phyloP scores from a whole-genome alignment of 2,329 filamentous ascomycete genomes.

The Coccinonectria pachysandricola region DNA sequence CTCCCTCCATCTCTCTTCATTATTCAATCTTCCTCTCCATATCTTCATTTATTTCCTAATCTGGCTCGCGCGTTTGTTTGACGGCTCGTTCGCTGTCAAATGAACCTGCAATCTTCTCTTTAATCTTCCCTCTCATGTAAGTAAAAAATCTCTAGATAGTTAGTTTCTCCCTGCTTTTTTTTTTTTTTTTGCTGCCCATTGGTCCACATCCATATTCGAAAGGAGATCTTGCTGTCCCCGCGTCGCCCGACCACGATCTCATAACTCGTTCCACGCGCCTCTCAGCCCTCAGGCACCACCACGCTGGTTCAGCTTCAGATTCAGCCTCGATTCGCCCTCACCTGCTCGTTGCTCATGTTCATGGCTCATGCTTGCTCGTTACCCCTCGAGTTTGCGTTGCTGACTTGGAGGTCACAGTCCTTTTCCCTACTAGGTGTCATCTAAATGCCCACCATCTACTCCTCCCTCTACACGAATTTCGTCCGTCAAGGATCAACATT shows the following conservation, averaged over 20 bases:
- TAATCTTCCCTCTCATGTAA: conserved; percentile 53
- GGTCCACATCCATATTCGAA: conserved; percentile 11
- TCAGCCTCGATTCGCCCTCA: too few species aligned
- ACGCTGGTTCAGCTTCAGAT: too few species aligned
- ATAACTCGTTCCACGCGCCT: conserved; percentile 17
- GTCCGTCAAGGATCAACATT: conserved; percentile 83
- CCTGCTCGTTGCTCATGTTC: conserved; percentile 3
- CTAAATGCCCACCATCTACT: conserved; percentile 84
- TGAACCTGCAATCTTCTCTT: conserved; percentile 84
- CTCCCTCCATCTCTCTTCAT: conserved; percentile 10
- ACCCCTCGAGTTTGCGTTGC: conserved; percentile 5
- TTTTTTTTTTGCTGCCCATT: conserved; percentile 7
- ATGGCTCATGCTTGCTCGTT: conserved; percentile 3
- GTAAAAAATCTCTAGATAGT: too few species aligned
- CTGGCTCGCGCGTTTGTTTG: conserved; percentile 77
- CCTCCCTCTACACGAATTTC: conserved; percentile 64
- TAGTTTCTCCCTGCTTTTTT: conserved; percentile 1
- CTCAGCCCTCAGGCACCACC: conserved; percentile 13
- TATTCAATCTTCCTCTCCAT: conserved; percentile 11
- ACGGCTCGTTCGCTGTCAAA: conserved; percentile 80
- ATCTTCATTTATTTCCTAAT: conserved; percentile 14
- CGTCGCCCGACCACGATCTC: conserved; percentile 18
- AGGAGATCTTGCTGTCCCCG: conserved; percentile 7
- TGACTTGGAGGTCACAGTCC: conserved; percentile 29
- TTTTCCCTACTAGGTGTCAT: conserved; percentile 52